A percentile compares a stretch with the other conserved stretches of the same genome.
Conservation (phyloP, 2,329 filamentous ascomycete species). For the Aspergillus glaucus region DNA sequence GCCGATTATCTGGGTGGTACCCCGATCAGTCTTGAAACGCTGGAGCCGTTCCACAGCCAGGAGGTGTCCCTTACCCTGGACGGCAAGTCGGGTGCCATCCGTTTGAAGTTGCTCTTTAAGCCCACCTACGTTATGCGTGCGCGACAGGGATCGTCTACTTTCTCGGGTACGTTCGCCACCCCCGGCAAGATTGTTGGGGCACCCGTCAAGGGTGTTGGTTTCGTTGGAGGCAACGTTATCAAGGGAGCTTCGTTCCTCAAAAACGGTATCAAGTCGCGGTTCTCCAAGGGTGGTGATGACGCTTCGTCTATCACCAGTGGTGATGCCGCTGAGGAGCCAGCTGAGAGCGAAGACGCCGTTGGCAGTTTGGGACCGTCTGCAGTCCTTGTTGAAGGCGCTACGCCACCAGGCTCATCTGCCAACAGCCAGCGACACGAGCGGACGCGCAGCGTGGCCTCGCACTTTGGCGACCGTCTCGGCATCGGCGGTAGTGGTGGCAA, state of each 20-base stretch:
- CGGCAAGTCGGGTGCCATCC: conserved; percentile 79
- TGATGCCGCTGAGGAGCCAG: conserved; percentile 17
- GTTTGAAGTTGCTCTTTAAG: conserved; percentile 82
- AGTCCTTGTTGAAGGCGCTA: conserved; percentile 23
- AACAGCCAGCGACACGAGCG: conserved; percentile 39
- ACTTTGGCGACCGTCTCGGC: conserved; percentile 47
- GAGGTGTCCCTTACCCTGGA: conserved; percentile 72
- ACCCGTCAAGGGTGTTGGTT: conserved; percentile 87
- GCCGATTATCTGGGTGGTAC: conserved; percentile 81
- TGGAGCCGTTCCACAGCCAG: conserved; percentile 79
- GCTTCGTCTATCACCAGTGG: conserved; percentile 14
- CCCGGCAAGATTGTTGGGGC: conserved; percentile 88
- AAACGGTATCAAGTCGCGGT: conserved; percentile 61
- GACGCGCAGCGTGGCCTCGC: conserved; percentile 43
- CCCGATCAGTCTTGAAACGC: conserved; percentile 65
- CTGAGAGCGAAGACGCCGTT: conserved; percentile 11
- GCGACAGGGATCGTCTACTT: conserved; percentile 85
- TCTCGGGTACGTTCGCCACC: conserved; percentile 79
- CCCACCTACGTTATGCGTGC: conserved; percentile 83
- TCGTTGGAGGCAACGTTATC: conserved; percentile 73
- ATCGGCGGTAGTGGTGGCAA: conserved; percentile 41
- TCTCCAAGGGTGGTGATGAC: conserved; percentile 49
- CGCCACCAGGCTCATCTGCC: conserved; percentile 13
- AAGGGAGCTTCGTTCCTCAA: conserved; percentile 88
- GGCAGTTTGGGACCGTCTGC: conserved; percentile 15